Percentiles rank a stretch among this genome's conserved stretches.
Conservation (phyloP, 768 basidiomycete species). For the Collybiopsis luxurians region DNA sequence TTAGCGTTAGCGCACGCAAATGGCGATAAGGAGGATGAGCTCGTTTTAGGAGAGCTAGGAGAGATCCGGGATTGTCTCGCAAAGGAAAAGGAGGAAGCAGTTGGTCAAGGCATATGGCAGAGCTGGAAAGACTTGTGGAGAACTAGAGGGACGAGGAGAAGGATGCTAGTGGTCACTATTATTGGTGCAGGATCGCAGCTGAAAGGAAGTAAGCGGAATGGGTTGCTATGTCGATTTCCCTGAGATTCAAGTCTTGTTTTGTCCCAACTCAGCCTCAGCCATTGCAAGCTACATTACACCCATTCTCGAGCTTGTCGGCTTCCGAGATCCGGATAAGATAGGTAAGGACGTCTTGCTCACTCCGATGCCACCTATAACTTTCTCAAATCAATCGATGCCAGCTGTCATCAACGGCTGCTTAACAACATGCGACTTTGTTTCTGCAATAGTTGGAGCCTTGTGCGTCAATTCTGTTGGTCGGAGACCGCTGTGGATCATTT, state of each 20-base stretch:
- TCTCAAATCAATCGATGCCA: not conserved
- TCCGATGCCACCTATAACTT: too few relatives aligned
- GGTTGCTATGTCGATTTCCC: too few relatives aligned
- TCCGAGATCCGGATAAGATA: not conserved
- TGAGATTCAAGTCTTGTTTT: not conserved
- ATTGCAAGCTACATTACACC: conserved; percentile 4
- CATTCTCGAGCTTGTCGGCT: not conserved
- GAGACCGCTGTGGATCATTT: conserved; percentile 3
- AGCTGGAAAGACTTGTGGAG: conserved; percentile 5
- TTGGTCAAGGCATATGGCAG: not conserved
- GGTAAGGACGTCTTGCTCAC: not conserved
- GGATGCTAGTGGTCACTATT: conserved; percentile 2
- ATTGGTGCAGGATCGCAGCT: conserved; percentile 4
- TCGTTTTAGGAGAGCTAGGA: not conserved
- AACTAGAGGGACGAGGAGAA: not conserved
- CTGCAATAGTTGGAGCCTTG: not conserved
- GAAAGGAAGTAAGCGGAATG: conserved; percentile 5
- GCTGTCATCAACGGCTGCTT: conserved; percentile 1
- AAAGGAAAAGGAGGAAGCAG: not conserved
- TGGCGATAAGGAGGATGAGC: not conserved
- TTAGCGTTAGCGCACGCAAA: not conserved
- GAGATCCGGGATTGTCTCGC: not conserved
- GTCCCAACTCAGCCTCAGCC: not conserved
- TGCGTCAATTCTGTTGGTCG: conserved; percentile 3
- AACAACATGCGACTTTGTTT: conserved; percentile 5